phyloP scores from a whole-genome alignment of 1,139 yeast genomes.

The Suhomyces yuchorum region DNA sequence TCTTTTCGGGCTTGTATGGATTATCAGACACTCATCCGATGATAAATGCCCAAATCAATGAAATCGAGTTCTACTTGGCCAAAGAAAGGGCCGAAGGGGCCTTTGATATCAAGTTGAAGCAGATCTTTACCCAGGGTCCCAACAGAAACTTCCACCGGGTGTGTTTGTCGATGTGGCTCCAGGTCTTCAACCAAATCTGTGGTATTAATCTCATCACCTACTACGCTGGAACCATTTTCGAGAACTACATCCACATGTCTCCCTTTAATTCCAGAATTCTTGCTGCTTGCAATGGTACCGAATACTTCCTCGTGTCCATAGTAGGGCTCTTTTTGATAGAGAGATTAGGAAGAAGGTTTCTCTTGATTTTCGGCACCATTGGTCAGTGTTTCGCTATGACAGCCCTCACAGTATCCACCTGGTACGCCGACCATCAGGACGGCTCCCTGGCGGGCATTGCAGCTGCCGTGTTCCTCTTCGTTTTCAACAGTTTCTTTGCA shows the following conservation, averaged over 20 bases:
- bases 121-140: conserved; percentile 40
- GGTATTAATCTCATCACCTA: conserved; percentile 89
- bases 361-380: conserved; percentile 60
- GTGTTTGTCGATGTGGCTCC: conserved; percentile 49
- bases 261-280: conserved; percentile 67
- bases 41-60: conserved; percentile 33
- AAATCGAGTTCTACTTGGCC: conserved; percentile 32
- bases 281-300: conserved; percentile 83
- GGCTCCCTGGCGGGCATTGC: conserved; percentile 26
- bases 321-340: conserved; percentile 87
- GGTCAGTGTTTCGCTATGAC: conserved; percentile 46
- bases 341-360: conserved; percentile 70
- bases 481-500: conserved; percentile 38
- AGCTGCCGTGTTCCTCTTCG: conserved; percentile 41
- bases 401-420: conserved; percentile 31
- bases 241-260: conserved; percentile 42
- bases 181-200: conserved; percentile 88
- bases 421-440: conserved; percentile 25
- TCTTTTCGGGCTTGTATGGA: conserved; percentile 48
- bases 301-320: conserved; percentile 77
- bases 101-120: conserved; percentile 25
- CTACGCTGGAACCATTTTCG: conserved; percentile 74
- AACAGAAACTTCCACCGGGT: conserved; percentile 51
- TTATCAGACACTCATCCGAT: conserved; percentile 29
- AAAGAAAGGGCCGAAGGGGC: conserved; percentile 30